phyloP scores from a whole-genome alignment of 306 rosid species.

The Pterocarpus macrocarpus region DNA sequence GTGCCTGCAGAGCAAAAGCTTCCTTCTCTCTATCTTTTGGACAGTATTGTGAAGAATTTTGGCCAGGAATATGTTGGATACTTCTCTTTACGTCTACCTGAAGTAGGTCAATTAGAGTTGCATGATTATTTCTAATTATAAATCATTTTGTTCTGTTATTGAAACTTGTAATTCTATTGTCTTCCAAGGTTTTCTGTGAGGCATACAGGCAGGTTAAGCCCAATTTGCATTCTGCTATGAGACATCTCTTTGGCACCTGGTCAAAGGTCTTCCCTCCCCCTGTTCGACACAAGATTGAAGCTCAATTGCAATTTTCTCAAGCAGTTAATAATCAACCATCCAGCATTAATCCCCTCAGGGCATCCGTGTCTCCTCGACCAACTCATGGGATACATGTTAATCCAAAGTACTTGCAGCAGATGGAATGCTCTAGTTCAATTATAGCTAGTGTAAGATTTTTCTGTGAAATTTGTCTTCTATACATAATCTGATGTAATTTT shows the following conservation, averaged over 20 bases:
- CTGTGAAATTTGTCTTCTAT: constrained; percentile 16
- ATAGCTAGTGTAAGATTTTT: constrained; percentile 74
- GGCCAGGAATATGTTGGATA: constrained; percentile 75
- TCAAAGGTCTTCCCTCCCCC: constrained; percentile 76
- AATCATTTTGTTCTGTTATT: constrained; percentile 40
- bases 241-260: constrained; percentile 95
- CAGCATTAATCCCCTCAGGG: constrained; percentile 54
- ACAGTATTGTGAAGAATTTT: constrained; percentile 93
- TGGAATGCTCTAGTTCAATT: constrained; percentile 58
- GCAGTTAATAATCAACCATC: constrained; percentile 1
- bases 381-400: constrained; percentile 90
- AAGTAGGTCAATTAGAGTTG: constrained; percentile 63
- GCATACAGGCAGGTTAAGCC: constrained; percentile 86
- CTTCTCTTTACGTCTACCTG: constrained; percentile 79
- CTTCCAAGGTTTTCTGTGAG: constrained; percentile 77
- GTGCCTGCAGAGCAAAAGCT: constrained; percentile 87
- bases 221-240: constrained; percentile 72
- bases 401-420: constrained; percentile 79
- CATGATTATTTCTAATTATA: constrained; percentile 29
- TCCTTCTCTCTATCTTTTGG: constrained; percentile 89
- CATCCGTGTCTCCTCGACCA: constrained; percentile 83
- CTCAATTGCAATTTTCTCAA: constrained; percentile 75
- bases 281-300: constrained; percentile 76
- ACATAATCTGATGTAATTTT: neutral
- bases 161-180: constrained; percentile 37